Conservation (phyloP, 1,284 basidiomycete species). For the Cryptococcus hybrid region DNA sequence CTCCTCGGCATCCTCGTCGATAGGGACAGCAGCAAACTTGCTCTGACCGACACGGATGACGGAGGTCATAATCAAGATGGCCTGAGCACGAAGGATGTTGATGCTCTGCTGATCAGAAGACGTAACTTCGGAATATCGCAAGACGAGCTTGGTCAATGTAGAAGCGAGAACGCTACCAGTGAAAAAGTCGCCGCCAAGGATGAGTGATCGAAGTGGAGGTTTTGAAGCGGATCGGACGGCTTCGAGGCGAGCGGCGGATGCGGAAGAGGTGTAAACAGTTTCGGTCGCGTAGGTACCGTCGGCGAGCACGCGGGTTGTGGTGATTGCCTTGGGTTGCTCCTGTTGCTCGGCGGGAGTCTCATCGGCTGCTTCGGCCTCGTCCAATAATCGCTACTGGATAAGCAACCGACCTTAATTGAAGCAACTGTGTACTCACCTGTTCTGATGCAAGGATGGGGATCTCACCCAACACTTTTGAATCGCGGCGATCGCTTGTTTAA, state of each 20-base stretch:
- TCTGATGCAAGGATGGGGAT: conserved; percentile 93
- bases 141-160: conserved; percentile 86
- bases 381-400: conserved; percentile 58
- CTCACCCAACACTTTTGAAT: conserved; percentile 87
- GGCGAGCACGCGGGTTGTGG: conserved; percentile 69
- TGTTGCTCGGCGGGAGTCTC: conserved; percentile 42
- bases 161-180: conserved; percentile 87
- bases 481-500: conserved; percentile 73
- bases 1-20: conserved; percentile 97
- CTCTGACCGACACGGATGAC: conserved; percentile 96
- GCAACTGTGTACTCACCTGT: conserved; percentile 54
- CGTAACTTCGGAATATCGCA: conserved; percentile 70
- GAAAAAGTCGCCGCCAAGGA: conserved; percentile 96
- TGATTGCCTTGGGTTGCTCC: conserved; percentile 50
- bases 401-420: background rate
- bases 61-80: conserved; percentile 98
- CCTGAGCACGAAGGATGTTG: conserved; percentile 83
- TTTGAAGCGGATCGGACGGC: conserved; percentile 82
- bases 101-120: conserved; percentile 58
- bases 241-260: conserved; percentile 66
- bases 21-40: conserved; percentile 87
- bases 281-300: conserved; percentile 99
- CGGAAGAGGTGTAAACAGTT: conserved; percentile 76
- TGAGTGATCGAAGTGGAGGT: conserved; percentile 84
- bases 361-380: conserved; percentile 65